A percentile compares a stretch with the other conserved stretches of the same genome.
These are phyloP conservation scores for Trichocladium uniseriatum DNA, from an alignment of 495 filamentous ascomycete species.

Conservation along the genomic window DNA sequence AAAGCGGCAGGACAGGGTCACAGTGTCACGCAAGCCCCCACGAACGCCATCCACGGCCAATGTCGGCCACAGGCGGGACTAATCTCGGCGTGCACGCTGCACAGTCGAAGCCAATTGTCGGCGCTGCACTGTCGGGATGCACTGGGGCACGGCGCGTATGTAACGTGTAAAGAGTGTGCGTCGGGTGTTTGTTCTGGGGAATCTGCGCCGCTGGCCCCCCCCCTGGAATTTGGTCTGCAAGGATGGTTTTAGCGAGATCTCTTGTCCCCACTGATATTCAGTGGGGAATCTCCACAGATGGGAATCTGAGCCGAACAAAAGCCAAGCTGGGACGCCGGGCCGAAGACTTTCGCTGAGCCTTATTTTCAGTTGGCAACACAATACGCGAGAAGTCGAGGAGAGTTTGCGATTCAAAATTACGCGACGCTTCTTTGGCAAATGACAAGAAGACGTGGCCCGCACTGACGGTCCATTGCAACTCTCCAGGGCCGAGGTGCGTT, in stretches of 20 bases:
- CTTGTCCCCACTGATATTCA: slow-evolving; percentile 5
- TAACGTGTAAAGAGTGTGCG: slow-evolving; percentile 25
- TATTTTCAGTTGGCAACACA: too few species aligned
- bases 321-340: not conserved
- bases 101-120: not conserved
- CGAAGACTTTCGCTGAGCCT: too few species aligned
- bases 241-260: slow-evolving; percentile 1
- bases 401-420: too few species aligned
- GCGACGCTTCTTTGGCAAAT: too few species aligned
- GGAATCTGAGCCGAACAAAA: not conserved
- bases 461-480: too few species aligned
- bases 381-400: too few species aligned
- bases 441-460: too few species aligned
- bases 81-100: not conserved
- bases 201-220: not conserved
- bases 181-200: slow-evolving; percentile 6
- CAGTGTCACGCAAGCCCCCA: slow-evolving; percentile 8
- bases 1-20: slow-evolving; percentile 13
- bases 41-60: slow-evolving; percentile 13
- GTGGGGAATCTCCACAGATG: not conserved
- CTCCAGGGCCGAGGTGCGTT: too few species aligned
- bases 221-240: not conserved
- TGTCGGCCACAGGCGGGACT: not conserved
- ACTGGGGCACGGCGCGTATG: not conserved
- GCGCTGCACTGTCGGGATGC: slow-evolving; percentile 5